These are phyloP conservation scores for Venturia asperata DNA, from an alignment of 2,329 filamentous ascomycete species.

Conservation along the genomic window DNA sequence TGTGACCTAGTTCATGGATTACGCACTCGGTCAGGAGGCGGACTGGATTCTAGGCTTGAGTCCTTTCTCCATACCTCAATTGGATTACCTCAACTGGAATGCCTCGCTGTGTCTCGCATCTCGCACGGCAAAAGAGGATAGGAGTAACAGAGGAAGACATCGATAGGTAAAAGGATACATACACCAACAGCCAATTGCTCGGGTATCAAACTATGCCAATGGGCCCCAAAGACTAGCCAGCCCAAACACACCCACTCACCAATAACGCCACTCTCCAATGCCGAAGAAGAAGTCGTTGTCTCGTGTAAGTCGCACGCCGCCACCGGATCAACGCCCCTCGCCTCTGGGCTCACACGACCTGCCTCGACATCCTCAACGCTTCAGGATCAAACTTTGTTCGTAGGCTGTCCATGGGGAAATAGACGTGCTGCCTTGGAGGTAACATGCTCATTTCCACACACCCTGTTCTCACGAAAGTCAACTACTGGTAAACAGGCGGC, in stretches of 20 bases:
- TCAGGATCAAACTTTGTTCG: slow-evolving; percentile 1
- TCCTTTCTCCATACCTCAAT: neutral
- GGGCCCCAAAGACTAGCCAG: neutral
- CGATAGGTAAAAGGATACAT: neutral
- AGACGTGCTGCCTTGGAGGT: neutral
- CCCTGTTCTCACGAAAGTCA: neutral
- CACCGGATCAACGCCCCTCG: neutral
- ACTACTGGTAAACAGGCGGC: slow-evolving; percentile 8
- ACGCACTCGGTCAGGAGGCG: neutral
- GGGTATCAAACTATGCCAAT: slow-evolving; percentile 2
- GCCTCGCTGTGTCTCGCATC: neutral
- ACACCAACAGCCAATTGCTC: neutral
- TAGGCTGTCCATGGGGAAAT: neutral
- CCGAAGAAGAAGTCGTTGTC: neutral
- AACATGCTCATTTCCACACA: neutral
- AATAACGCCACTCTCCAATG: neutral
- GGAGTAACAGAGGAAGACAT: neutral
- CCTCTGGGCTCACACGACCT: neutral
- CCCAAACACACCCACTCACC: neutral
- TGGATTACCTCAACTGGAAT: neutral
- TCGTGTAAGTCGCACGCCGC: neutral
- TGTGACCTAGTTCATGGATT: neutral
- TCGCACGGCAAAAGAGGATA: neutral
- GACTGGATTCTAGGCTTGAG: neutral
- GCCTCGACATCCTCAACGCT: neutral